A percentile compares a stretch with the other conserved stretches of the same genome.
Evolutionary conservation across 345 rosid species (phyloP).

Genomic region (Populus deltoides): DNA sequence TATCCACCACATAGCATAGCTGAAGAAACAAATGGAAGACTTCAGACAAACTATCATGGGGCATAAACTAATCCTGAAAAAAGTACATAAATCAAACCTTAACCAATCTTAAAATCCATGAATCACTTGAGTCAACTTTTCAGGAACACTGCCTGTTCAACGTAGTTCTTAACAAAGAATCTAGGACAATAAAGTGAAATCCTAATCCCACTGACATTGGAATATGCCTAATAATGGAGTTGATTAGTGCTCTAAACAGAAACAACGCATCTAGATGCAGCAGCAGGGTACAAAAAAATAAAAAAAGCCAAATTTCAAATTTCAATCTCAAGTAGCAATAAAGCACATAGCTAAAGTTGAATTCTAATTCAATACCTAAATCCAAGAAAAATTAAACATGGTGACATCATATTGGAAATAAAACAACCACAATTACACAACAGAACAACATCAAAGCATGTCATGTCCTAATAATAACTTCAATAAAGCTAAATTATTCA

Average conservation of each 20-base stretch:
- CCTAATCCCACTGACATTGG: background rate
- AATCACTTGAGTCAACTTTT: background rate
- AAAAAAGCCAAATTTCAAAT: background rate
- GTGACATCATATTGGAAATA: background rate
- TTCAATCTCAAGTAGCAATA: background rate
- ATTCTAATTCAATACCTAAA: background rate
- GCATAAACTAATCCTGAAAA: background rate
- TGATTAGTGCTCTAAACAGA: background rate
- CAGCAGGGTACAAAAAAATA: background rate
- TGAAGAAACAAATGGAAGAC: background rate
- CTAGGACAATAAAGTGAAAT: background rate
- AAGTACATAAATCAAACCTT: too few species aligned
- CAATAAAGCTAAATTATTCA: background rate
- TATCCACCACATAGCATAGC: background rate
- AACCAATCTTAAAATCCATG: background rate
- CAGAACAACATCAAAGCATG: background rate
- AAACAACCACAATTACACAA: background rate
- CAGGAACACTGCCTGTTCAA: background rate
- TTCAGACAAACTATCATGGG: background rate
- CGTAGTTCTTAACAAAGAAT: background rate
- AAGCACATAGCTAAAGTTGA: background rate
- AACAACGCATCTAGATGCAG: background rate
- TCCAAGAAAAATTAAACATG: background rate
- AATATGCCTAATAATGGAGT: background rate
- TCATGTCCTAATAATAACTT: background rate